phyloP scores from a whole-genome alignment of 371 early-diverging fungal genomes.

The Actinomucor elegans region DNA sequence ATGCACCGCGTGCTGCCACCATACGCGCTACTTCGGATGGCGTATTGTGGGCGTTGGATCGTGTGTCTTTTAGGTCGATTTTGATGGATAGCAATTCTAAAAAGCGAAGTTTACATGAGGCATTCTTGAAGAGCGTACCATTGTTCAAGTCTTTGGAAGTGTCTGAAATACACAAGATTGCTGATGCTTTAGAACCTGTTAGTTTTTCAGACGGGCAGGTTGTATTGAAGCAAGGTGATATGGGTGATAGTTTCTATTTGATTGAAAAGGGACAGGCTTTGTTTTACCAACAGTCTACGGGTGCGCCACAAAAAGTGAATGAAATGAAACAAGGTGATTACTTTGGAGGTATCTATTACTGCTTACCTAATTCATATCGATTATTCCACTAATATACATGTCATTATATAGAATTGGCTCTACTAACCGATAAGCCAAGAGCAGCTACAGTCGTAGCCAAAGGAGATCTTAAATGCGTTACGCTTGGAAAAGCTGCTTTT shows the following conservation, averaged over 20 bases:
- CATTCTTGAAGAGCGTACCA: conserved; percentile 85
- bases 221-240: conserved; percentile 85
- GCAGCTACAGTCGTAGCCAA: conserved; percentile 85
- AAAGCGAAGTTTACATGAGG: conserved; percentile 87
- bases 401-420: conserved; percentile 69
- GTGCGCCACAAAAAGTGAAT: conserved; percentile 52
- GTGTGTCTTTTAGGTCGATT: conserved; percentile 90
- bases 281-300: conserved; percentile 65
- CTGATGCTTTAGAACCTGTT: conserved; percentile 88
- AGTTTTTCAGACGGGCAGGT: conserved; percentile 75
- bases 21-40: conserved; percentile 80
- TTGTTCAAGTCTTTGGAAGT: conserved; percentile 81
- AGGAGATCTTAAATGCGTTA: conserved; percentile 84
- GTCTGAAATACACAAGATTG: conserved; percentile 90
- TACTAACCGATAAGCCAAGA: conserved; percentile 83
- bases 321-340: conserved; percentile 82
- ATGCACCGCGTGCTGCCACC: conserved; percentile 94
- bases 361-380: conserved; percentile 38
- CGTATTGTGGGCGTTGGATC: conserved; percentile 92
- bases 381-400: background rate
- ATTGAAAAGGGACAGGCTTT: conserved; percentile 84
- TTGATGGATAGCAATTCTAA: conserved; percentile 88
- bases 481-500: conserved; percentile 85
- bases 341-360: conserved; percentile 64
- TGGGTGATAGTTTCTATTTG: conserved; percentile 76